phyloP scores from a whole-genome alignment of 2,329 filamentous ascomycete species.

The Colletotrichum neosansevieriae region DNA sequence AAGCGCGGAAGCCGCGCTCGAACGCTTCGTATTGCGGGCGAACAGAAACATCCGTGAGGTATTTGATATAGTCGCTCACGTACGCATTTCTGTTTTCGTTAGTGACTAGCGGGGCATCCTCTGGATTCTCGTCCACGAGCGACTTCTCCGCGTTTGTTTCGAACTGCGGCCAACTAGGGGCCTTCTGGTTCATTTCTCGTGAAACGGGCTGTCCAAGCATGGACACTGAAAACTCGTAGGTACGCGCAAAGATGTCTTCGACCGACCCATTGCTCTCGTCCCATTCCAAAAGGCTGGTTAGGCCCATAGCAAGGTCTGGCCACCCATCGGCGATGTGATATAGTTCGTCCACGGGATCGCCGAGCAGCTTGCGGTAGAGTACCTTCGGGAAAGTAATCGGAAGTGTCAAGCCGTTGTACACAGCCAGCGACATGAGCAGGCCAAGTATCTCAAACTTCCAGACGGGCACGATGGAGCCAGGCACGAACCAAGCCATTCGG shows the following conservation, averaged over 20 bases:
- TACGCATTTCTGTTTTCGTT: conserved; percentile 82
- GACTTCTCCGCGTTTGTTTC: conserved; percentile 45
- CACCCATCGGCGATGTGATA: conserved; percentile 88
- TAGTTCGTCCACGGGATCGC: conserved; percentile 74
- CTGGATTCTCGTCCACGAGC: conserved; percentile 53
- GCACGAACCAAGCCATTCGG: conserved; percentile 88
- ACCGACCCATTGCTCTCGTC: conserved; percentile 79
- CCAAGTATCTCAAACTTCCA: conserved; percentile 95
- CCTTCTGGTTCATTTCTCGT: conserved; percentile 63
- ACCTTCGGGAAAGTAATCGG: conserved; percentile 89
- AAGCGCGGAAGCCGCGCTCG: conserved; percentile 81
- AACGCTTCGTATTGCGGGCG: conserved; percentile 84
- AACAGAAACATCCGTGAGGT: conserved; percentile 84
- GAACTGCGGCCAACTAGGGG: conserved; percentile 67
- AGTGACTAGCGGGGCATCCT: conserved; percentile 80
- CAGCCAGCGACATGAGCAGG: conserved; percentile 85
- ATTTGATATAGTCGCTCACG: conserved; percentile 85
- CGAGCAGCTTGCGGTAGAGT: conserved; percentile 84
- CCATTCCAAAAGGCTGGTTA: conserved; percentile 82
- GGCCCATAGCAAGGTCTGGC: conserved; percentile 82
- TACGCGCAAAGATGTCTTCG: conserved; percentile 83
- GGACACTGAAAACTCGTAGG: conserved; percentile 84
- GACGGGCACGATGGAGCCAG: conserved; percentile 82
- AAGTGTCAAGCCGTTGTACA: conserved; percentile 93
- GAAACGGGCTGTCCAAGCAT: conserved; percentile 69